Conservation (phyloP, 208 protist species). For the Acanthamoeba rhysodes region DNA sequence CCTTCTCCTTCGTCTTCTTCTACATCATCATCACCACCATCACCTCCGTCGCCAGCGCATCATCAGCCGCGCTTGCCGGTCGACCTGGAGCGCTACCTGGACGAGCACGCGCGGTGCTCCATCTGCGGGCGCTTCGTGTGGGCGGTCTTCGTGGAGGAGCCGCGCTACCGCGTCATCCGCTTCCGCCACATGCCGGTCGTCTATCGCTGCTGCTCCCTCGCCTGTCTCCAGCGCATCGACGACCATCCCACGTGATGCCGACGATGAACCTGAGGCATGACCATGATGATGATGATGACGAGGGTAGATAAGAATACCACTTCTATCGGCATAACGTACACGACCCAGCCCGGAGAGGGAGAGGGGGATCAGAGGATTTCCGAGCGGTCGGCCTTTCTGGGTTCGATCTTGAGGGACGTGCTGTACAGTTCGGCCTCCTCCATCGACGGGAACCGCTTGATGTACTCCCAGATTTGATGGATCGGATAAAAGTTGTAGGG, state of each 20-base stretch:
- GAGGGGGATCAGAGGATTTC: constrained; percentile 47
- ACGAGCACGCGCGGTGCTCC: constrained; percentile 6
- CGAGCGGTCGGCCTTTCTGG: constrained; percentile 41
- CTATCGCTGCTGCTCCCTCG: constrained; percentile 38
- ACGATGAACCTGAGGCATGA: no score
- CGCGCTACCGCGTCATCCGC: not conserved
- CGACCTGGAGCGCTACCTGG: constrained; percentile 6
- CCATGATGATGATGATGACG: no score
- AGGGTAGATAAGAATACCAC: no score
- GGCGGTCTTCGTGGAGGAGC: constrained; percentile 7
- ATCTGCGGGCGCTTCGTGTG: constrained; percentile 17
- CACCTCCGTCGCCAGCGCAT: not conserved
- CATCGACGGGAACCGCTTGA: constrained; percentile 1
- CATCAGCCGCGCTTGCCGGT: not conserved
- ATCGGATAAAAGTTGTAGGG: constrained; percentile 72
- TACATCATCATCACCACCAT: not conserved
- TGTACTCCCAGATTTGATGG: constrained; percentile 61
- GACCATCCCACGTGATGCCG: not conserved
- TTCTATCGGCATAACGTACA: no score
- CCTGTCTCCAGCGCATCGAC: constrained; percentile 17
- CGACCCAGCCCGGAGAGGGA: no score
- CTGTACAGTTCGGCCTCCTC: constrained; percentile 36
- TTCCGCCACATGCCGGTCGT: constrained; percentile 18
- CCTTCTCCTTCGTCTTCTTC: not conserved
- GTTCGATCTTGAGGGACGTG: constrained; percentile 13